phyloP scores from a whole-genome alignment of 371 early-diverging fungal genomes.

The Haplosporangium sp. region DNA sequence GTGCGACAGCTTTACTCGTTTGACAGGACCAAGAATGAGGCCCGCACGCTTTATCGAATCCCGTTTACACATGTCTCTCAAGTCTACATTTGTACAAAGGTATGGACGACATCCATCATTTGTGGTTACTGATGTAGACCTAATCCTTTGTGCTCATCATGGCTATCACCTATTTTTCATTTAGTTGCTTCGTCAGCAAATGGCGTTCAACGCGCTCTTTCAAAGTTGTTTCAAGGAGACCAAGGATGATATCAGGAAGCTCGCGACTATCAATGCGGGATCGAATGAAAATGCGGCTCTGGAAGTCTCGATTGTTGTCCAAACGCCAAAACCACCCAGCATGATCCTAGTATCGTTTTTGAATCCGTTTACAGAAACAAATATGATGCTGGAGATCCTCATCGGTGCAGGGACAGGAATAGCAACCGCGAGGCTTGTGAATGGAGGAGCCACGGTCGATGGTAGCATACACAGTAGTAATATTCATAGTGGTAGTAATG shows the following conservation, averaged over 20 bases:
- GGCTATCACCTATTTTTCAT: not conserved
- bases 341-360: slow-evolving; percentile 37
- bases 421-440: slow-evolving; percentile 19
- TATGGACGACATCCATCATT: slow-evolving; percentile 6
- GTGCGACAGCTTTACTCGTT: slow-evolving; percentile 43
- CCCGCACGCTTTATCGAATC: slow-evolving; percentile 58
- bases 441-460: slow-evolving; percentile 1
- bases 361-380: slow-evolving; percentile 37
- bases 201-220: slow-evolving; percentile 66
- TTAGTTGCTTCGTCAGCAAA: slow-evolving; percentile 60
- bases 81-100: slow-evolving; percentile 62
- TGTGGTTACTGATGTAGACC: too few species aligned
- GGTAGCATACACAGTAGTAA: not conserved
- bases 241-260: slow-evolving; percentile 1
- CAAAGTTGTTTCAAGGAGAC: slow-evolving; percentile 62
- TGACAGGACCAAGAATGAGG: slow-evolving; percentile 49
- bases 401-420: slow-evolving; percentile 37
- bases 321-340: slow-evolving; percentile 47
- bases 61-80: slow-evolving; percentile 69
- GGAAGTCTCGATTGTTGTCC: slow-evolving; percentile 38
- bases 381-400: slow-evolving; percentile 34
- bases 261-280: slow-evolving; percentile 5
- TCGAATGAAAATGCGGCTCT: slow-evolving; percentile 8
- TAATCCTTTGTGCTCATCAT: not conserved
- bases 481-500: not conserved